Percentiles rank a stretch among this genome's conserved stretches.
phyloP scores from a whole-genome alignment of 805 yeast genomes.

The Barnettozyma populi region DNA sequence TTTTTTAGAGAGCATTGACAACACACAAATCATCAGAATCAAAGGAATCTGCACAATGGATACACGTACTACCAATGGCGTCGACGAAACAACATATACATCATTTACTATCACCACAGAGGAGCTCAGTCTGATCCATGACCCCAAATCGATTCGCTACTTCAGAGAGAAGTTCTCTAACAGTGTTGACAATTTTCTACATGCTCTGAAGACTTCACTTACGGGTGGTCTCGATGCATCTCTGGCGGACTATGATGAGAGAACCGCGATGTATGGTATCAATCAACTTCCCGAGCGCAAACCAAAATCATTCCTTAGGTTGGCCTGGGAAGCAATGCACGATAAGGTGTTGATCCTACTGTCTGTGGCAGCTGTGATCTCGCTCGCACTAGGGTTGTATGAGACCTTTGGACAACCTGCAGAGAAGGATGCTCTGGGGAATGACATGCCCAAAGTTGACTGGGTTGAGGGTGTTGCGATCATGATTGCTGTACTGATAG shows the following conservation, averaged over 20 bases:
- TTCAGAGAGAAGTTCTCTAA: constrained; percentile 15
- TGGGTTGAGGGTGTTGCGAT: constrained; percentile 99
- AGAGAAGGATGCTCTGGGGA: constrained; percentile 73
- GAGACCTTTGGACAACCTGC: constrained; percentile 85
- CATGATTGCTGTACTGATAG: constrained; percentile 83
- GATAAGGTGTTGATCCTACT: constrained; percentile 86
- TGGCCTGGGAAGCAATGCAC: constrained; percentile 80
- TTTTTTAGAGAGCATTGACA: not conserved
- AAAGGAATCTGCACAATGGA: not conserved
- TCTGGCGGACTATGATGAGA: constrained; percentile 27
- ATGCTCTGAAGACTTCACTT: constrained; percentile 33
- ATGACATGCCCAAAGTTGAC: constrained; percentile 75
- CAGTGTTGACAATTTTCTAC: constrained; percentile 20
- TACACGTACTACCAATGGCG: not conserved
- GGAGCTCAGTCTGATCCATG: constrained; percentile 47
- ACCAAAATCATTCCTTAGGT: constrained; percentile 59
- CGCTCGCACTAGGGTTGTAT: constrained; percentile 86
- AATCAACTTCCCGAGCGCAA: constrained; percentile 68
- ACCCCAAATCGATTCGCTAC: constrained; percentile 50
- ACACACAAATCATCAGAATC: no score
- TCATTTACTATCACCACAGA: constrained; percentile 17
- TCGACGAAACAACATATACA: not conserved
- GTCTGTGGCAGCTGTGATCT: constrained; percentile 80
- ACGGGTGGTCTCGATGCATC: constrained; percentile 37
- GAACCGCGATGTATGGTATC: constrained; percentile 54